A percentile compares a stretch with the other conserved stretches of the same genome.
Evolutionary conservation across 2,329 filamentous ascomycete genomes (phyloP).

Genomic region (Curvularia eragrostidis): DNA sequence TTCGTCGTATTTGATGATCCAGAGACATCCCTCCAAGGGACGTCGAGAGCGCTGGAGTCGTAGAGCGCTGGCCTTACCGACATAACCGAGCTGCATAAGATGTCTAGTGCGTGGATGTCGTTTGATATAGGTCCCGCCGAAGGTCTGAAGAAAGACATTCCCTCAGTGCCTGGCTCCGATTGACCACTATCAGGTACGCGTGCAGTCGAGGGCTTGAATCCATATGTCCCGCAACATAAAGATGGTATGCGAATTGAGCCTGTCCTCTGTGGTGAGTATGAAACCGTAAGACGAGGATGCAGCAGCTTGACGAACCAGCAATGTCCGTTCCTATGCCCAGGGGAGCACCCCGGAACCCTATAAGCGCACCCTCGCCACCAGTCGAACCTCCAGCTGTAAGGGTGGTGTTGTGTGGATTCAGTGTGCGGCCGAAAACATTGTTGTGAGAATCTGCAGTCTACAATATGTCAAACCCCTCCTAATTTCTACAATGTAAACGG

Average conservation of each 20-base stretch:
- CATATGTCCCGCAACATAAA: conserved; percentile 60
- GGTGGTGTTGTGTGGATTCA: conserved; percentile 65
- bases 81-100: conserved; percentile 5
- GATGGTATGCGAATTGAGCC: conserved; percentile 57
- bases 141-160: conserved; percentile 9
- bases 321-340: conserved; percentile 69
- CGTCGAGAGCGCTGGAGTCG: conserved; percentile 7
- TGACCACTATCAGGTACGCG: conserved; percentile 53
- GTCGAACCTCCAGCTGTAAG: conserved; percentile 68
- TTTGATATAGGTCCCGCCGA: conserved; percentile 11
- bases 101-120: conserved; percentile 3
- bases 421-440: conserved; percentile 65
- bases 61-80: conserved; percentile 9
- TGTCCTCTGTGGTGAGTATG: background rate
- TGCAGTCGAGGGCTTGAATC: conserved; percentile 60
- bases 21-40: conserved; percentile 7
- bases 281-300: background rate
- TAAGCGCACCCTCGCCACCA: conserved; percentile 68
- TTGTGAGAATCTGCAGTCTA: conserved; percentile 63
- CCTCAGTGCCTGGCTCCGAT: background rate
- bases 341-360: conserved; percentile 63
- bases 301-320: conserved; percentile 18
- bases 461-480: background rate
- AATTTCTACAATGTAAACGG: background rate
- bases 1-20: background rate